phyloP scores from a whole-genome alignment of 371 early-diverging fungal species.

The Mucor racemosus region DNA sequence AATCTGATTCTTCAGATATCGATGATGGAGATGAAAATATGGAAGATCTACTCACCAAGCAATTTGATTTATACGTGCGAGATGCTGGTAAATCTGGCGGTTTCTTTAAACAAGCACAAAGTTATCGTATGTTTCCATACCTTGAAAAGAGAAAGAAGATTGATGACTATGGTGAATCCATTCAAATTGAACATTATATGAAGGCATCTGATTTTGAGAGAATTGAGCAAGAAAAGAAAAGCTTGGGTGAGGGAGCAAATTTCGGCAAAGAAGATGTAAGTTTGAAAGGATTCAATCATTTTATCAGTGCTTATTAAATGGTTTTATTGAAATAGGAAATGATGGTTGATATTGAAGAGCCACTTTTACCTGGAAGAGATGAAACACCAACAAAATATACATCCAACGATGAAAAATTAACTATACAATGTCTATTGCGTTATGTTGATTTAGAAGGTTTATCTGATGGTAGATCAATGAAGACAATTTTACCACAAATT shows the following conservation, averaged over 20 bases:
- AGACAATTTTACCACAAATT: constrained; percentile 84
- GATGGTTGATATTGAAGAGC: constrained; percentile 50
- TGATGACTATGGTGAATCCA: constrained; percentile 96
- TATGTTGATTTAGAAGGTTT: constrained; percentile 93
- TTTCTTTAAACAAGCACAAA: constrained; percentile 82
- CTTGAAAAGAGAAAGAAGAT: constrained; percentile 78
- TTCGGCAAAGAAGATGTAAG: constrained; percentile 53
- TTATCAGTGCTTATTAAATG: background rate
- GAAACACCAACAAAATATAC: constrained; percentile 82
- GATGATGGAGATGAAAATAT: constrained; percentile 68
- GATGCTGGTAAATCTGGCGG: constrained; percentile 71
- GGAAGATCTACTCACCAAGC: constrained; percentile 57
- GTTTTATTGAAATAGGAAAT: constrained; percentile 31
- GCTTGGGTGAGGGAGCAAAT: constrained; percentile 53
- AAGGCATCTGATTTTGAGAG: constrained; percentile 55
- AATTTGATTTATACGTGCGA: constrained; percentile 83
- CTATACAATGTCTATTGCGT: constrained; percentile 71
- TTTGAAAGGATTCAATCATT: background rate
- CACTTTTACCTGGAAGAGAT: constrained; percentile 51
- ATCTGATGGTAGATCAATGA: constrained; percentile 86
- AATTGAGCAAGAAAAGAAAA: constrained; percentile 40
- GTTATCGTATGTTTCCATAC: constrained; percentile 91
- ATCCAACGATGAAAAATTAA: constrained; percentile 55
- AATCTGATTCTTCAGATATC: constrained; percentile 64
- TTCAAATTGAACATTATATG: constrained; percentile 77